phyloP scores from a whole-genome alignment of 192 early-diverging fungal genomes.

The Coemansia aciculifera region DNA sequence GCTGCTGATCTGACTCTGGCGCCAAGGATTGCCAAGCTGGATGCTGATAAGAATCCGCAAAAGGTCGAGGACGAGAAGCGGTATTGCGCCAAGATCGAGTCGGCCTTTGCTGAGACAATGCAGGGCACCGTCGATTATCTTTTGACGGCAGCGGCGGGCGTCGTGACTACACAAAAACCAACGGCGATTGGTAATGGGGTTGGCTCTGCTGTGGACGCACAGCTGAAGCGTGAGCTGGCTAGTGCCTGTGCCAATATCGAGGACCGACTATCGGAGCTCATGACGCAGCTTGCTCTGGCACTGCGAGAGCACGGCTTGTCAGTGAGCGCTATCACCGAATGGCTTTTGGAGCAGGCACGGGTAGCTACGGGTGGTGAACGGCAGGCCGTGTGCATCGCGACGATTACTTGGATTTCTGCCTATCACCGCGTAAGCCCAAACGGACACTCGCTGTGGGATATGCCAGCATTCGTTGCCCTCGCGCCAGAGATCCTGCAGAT shows the following conservation, averaged over 20 bases:
- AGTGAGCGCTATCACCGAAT: conserved; percentile 13
- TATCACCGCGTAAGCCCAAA: conserved; percentile 8
- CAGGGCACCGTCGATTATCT: conserved; percentile 12
- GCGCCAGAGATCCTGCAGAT: conserved; percentile 37
- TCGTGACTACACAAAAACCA: not conserved
- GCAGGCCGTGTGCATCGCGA: conserved; percentile 19
- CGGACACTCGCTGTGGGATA: conserved; percentile 40
- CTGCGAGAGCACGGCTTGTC: not conserved
- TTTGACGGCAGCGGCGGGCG: not conserved
- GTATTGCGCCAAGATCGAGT: conserved; percentile 19
- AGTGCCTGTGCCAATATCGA: conserved; percentile 26
- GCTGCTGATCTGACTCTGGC: conserved; percentile 23
- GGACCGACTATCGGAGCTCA: conserved; percentile 9
- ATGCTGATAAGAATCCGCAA: not conserved
- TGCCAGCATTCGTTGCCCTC: conserved; percentile 13
- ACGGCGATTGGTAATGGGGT: not conserved
- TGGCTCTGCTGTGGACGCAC: not conserved
- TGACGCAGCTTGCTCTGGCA: conserved; percentile 8
- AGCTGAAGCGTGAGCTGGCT: conserved; percentile 6
- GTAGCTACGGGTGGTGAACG: not conserved
- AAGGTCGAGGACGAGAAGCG: conserved; percentile 11
- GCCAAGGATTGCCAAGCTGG: conserved; percentile 31
- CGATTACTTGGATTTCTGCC: conserved; percentile 41
- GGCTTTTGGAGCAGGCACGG: conserved; percentile 22
- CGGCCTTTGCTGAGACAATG: conserved; percentile 13